Conservation (phyloP, 805 yeast genomes). For the Barnettozyma botsteinii region DNA sequence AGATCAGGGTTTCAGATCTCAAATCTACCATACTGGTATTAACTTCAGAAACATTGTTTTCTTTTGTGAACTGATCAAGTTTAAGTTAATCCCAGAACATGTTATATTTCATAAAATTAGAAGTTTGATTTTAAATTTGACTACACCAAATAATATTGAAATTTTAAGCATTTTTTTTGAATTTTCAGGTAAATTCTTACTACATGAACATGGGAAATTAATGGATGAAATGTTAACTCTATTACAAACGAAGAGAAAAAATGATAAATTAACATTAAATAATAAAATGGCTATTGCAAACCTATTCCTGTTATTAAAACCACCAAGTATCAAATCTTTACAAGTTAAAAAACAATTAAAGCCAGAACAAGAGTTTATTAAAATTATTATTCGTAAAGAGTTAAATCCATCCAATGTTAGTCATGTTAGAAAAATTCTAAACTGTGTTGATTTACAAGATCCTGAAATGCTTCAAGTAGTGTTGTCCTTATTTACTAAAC, state of each 20-base stretch:
- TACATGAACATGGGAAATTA: slow-evolving; percentile 49
- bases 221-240: slow-evolving; percentile 61
- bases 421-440: slow-evolving; percentile 33
- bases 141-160: slow-evolving; percentile 58
- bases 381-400: slow-evolving; percentile 46
- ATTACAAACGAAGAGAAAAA: slow-evolving; percentile 44
- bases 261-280: slow-evolving; percentile 43
- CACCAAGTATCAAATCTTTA: slow-evolving; percentile 41
- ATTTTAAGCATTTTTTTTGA: slow-evolving; percentile 67
- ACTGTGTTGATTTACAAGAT: slow-evolving; percentile 43
- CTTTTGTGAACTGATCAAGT: slow-evolving; percentile 71
- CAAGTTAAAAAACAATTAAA: slow-evolving; percentile 26
- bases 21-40: slow-evolving; percentile 46
- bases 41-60: slow-evolving; percentile 55
- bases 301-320: slow-evolving; percentile 48
- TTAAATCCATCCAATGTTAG: slow-evolving; percentile 33
- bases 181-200: slow-evolving; percentile 59
- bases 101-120: slow-evolving; percentile 69
- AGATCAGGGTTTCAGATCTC: slow-evolving; percentile 57
- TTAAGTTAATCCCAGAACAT: slow-evolving; percentile 65
- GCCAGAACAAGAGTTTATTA: slow-evolving; percentile 44
- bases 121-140: slow-evolving; percentile 45
- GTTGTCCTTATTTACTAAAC: slow-evolving; percentile 43
- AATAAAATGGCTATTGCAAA: slow-evolving; percentile 56
- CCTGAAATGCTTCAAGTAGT: slow-evolving; percentile 30